Evolutionary conservation across 2,329 filamentous ascomycete genomes (phyloP).

Genomic region (Epichloe coenophiala): DNA sequence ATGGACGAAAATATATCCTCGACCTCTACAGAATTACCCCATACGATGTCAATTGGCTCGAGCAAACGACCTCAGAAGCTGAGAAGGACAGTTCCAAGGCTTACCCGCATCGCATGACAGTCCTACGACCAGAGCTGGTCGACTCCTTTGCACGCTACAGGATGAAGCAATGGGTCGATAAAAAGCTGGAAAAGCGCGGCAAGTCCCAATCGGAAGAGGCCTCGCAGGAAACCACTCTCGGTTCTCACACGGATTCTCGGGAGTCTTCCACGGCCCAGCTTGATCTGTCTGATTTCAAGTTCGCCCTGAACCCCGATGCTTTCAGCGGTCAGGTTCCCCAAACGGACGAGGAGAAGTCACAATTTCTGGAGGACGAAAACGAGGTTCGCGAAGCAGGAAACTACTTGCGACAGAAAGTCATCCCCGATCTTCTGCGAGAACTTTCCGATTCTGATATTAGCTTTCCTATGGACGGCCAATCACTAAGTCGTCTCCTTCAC

Average conservation of each 20-base stretch:
- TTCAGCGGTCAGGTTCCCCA: constrained; percentile 88
- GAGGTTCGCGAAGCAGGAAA: constrained; percentile 76
- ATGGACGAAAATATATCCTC: constrained; percentile 93
- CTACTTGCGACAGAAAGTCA: constrained; percentile 61
- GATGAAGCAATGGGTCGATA: constrained; percentile 78
- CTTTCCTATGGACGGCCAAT: constrained; percentile 97
- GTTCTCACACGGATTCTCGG: constrained; percentile 23
- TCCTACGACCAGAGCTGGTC: constrained; percentile 78
- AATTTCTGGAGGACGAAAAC: constrained; percentile 71
- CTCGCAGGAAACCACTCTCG: constrained; percentile 21
- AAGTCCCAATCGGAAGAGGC: constrained; percentile 21
- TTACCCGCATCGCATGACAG: constrained; percentile 95
- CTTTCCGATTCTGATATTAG: constrained; percentile 85
- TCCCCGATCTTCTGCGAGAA: constrained; percentile 77
- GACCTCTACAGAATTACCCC: constrained; percentile 93
- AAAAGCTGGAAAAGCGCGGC: constrained; percentile 54
- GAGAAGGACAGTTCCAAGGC: constrained; percentile 29
- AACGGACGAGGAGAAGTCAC: constrained; percentile 76
- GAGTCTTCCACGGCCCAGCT: constrained; percentile 43
- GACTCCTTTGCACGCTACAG: constrained; percentile 74
- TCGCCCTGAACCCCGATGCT: constrained; percentile 85
- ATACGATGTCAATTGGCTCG: constrained; percentile 80
- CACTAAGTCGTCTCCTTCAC: constrained; percentile 76
- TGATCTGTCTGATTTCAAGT: constrained; percentile 75
- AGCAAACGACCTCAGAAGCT: constrained; percentile 48